Evolutionary conservation across 179 eudicot species (phyloP).

Genomic region (Silene coronaria): DNA sequence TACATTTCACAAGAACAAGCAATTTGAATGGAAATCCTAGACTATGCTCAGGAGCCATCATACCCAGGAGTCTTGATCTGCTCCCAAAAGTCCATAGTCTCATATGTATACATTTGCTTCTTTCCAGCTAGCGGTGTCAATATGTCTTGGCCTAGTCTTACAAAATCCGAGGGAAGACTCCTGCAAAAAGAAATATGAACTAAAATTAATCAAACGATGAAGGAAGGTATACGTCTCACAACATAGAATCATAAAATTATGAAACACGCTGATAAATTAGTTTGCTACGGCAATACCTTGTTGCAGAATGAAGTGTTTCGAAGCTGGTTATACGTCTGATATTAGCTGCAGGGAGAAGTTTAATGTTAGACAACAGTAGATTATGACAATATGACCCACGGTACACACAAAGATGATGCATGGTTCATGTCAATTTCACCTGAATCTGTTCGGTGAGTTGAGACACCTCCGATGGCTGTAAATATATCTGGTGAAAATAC

Average conservation of each 20-base stretch:
- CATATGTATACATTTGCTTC: slow-evolving; percentile 74
- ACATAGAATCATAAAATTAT: slow-evolving; percentile 1
- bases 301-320: slow-evolving; percentile 80
- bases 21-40: neutral
- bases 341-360: slow-evolving; percentile 52
- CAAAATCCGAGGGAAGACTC: slow-evolving; percentile 68
- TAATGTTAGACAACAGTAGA: slow-evolving; percentile 8
- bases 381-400: neutral
- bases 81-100: slow-evolving; percentile 94
- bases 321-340: slow-evolving; percentile 65
- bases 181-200: slow-evolving; percentile 27
- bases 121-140: slow-evolving; percentile 94
- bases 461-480: slow-evolving; percentile 39
- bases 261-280: neutral
- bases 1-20: neutral
- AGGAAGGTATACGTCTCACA: neutral
- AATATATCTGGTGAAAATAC: slow-evolving; percentile 46
- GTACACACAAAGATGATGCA: neutral
- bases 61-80: slow-evolving; percentile 98
- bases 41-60: slow-evolving; percentile 8
- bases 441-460: slow-evolving; percentile 38
- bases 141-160: slow-evolving; percentile 92
- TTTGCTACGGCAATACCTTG: slow-evolving; percentile 34
- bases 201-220: too few relatives aligned
- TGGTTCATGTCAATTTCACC: slow-evolving; percentile 23